Base-by-base conservation (phyloP, 805 yeast species). In the Ogataea saltuana region DNA sequence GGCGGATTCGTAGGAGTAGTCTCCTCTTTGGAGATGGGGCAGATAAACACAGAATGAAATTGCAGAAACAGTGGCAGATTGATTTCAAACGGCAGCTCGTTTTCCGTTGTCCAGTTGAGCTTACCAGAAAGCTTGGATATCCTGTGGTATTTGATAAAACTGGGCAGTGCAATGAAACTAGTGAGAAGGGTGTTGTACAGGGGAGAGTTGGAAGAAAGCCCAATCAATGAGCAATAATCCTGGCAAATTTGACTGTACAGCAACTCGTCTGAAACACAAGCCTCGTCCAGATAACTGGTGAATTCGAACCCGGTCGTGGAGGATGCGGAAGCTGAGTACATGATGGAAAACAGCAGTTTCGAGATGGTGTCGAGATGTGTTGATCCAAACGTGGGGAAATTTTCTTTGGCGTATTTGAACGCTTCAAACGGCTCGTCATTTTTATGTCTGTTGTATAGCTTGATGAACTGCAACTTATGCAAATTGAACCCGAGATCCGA, bases 1-100 rank as follows among this genome's bases (percentile, higher is more conserved):
- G 87, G 83, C n/a, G 85, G 86, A 51, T 81, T 80, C 15, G 64
- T 68, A 1, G 45, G 40, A 11, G 86, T 81, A 2, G 81, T 77
- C 54, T 81, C 86, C 48, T 80, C 84, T 56, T 81, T 81, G 12
- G 80, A 69, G 1, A 83, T 85, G 0, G 89, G 89, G 55, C 89
- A 83, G 4, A 83, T 83, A 55, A 81, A 83, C 1, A 83, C 71
- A 2, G 87, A 78, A 56, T 83, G 88, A 59, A 73, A 81, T 42
- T 74, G 75, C 37, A 80, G 59, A 18, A 63, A 62, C 0, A 61
- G 59, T 1, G 89, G 88, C 16, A 83, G 61, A 22, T 69, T 69
- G 16, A 80, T 73, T 49, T 78, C 85, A 40, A 81, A 80, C 3
- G 87, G 86, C 13, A 83, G 57, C 59, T 83, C 88, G 53, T 77